Evolutionary conservation across 1,139 yeast genomes (phyloP), one percentile per base, ranked within the genome.

Genomic region (Candida sanyaensis): DNA sequence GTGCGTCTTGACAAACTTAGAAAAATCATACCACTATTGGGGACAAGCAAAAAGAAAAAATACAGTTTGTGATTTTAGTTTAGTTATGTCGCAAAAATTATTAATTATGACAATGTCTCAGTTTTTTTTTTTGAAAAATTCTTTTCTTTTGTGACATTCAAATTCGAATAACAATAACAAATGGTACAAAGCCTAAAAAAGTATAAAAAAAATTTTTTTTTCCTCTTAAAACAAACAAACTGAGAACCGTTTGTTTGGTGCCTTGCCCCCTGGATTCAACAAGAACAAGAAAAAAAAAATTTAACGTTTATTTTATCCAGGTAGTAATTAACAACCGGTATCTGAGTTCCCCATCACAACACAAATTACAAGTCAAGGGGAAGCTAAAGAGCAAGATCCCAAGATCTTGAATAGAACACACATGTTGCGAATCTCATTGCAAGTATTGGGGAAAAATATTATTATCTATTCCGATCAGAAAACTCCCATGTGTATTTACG

Each of bases 281-380:
- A 26, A 26, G 6, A 26, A 26, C 6, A 36, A 36, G 8, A 36
- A 23, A 36, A 6, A 36, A 34, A 34, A 21, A 34, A 8, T 13
- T 10, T 24, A 24, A 36, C 23, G 39, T 36, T 17, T 36, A 36
- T 24, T 36, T 26, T n/a, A 36, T 36, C 39, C 11, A 26, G 21
- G 39, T 23, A 36, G 39, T 36, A 36, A 23, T 36, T 36, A 36
- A 36, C 39, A 36, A 36, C 39, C 39, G 26, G 12, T 23, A 36
- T 36, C 30, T 36, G 13, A 13, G 17, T 36, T 36, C 39, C 24
- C 29, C 39, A 11, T 36, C 30, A 36, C 39, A 36, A 36, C 39
- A 29, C 39, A 36, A 36, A 34, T n/a, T 5, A 24, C 4, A 8
- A 33, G 26, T 17, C 26, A 21, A 17, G 28, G 9, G 9, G 9